These are phyloP conservation scores for Mycena citricolor DNA, from an alignment of 1,284 basidiomycete genomes.

Conservation along the genomic window DNA sequence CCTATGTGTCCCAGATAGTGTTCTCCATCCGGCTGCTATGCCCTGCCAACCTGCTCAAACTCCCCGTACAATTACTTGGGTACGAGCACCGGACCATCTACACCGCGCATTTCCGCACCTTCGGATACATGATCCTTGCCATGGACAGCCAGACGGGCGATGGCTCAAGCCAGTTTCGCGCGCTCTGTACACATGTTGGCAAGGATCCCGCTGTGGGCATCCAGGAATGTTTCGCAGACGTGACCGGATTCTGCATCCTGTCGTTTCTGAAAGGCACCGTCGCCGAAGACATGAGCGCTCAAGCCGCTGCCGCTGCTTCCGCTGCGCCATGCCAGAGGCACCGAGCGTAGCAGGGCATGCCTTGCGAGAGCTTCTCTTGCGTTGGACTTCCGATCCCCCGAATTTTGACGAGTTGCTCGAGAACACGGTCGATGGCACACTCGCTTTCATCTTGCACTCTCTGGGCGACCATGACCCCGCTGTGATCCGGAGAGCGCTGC, in stretches of 20 bases:
- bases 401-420: constrained; percentile 42
- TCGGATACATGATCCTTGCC: constrained; percentile 62
- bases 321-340: too few relatives aligned
- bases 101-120: constrained; percentile 60
- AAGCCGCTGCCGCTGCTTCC: too few relatives aligned
- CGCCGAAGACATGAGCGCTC: too few relatives aligned
- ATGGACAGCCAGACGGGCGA: constrained; percentile 28
- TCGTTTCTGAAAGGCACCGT: constrained; percentile 45
- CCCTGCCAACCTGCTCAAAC: constrained; percentile 56
- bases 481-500: too few relatives aligned
- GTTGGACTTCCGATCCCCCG: constrained; percentile 30
- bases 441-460: constrained; percentile 55
- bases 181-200: constrained; percentile 65
- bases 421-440: constrained; percentile 53
- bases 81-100: constrained; percentile 61
- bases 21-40: constrained; percentile 52
- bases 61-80: constrained; percentile 74
- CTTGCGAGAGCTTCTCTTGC: too few relatives aligned
- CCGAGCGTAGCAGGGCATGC: too few relatives aligned
- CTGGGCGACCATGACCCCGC: constrained; percentile 67
- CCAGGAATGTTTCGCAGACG: constrained; percentile 66
- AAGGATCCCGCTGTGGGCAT: constrained; percentile 54
- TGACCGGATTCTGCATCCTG: constrained; percentile 64
- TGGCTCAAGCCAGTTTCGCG: constrained; percentile 45
- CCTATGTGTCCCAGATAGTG: constrained; percentile 79